phyloP scores from a whole-genome alignment of 192 early-diverging fungal species.

The Bifiguratus adelaidae region DNA sequence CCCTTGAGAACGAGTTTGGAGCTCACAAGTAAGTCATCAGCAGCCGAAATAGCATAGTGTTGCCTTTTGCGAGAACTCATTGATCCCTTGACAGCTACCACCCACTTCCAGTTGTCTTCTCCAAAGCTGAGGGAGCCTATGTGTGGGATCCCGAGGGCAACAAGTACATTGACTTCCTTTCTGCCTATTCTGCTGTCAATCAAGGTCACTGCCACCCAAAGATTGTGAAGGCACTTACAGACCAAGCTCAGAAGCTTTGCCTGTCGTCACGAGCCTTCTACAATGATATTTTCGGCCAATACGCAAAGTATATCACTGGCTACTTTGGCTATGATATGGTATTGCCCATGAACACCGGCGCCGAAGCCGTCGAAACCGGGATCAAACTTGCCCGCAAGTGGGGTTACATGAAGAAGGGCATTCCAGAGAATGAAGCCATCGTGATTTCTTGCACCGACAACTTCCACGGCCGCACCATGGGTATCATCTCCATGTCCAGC shows the following conservation, averaged over 20 bases:
- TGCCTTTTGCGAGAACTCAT: too few relatives aligned
- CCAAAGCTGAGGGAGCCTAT: constrained; percentile 75
- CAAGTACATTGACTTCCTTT: constrained; percentile 82
- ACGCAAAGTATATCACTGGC: constrained; percentile 84
- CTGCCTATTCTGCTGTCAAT: constrained; percentile 79
- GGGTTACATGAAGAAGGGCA: constrained; percentile 89
- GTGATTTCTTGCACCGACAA: constrained; percentile 78
- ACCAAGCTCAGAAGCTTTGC: constrained; percentile 78
- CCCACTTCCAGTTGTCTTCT: constrained; percentile 89
- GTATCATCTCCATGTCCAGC: constrained; percentile 90
- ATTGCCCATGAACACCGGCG: constrained; percentile 98
- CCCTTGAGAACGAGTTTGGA: constrained; percentile 75
- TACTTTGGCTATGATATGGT: constrained; percentile 98
- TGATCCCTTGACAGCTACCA: too few relatives aligned
- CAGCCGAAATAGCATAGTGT: neutral
- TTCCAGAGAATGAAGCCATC: constrained; percentile 70
- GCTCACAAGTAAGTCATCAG: constrained; percentile 79
- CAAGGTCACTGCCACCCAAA: constrained; percentile 95
- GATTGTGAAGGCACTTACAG: constrained; percentile 81
- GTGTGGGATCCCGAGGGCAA: constrained; percentile 92
- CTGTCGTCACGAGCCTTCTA: constrained; percentile 95
- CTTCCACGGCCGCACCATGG: constrained; percentile 95
- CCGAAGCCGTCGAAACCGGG: constrained; percentile 97
- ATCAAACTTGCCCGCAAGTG: constrained; percentile 97
- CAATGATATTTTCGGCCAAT: constrained; percentile 86